Base-by-base conservation (phyloP, 139 green algal species). In the Micromonas pusilla region DNA sequence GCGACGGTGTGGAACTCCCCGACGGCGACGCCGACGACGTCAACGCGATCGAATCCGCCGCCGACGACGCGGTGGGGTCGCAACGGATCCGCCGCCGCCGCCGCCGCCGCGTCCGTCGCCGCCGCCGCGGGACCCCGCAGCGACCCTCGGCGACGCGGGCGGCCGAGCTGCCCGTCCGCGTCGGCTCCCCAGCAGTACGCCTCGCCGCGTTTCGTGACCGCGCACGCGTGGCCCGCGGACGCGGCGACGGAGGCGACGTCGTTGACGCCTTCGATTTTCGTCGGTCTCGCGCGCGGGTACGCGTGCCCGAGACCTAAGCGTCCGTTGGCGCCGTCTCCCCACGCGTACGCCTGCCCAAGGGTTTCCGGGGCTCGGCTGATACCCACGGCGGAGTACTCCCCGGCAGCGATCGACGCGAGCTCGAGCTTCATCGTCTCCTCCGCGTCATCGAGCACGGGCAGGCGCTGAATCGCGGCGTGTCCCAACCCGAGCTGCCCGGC, bases 171-270 rank as follows among this genome's bases (percentile, higher is more conserved):
- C 3, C 83, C 79, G 9, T 63, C 65, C 52, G 73, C 20, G 79
- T 92, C 87, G 53, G 67, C 38, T 34, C 89, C 89, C 87, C 87
- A 93, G 0, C 72, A 85, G 68, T 87, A 93, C 70, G 91, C 79
- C 20, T 70, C 63, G 2, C 88, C 89, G 38, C 85, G 81, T 0
- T 23, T 20, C 0, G 79, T 83, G 0, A 93, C 73, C 21, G 82
- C 87, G n/a, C 87, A 77, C 2, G 80, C 88, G 83, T 91, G 87
- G 1, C 32, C 66, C 25, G 52, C 20, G 9, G 16, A n/a, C 28
- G 52, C 72, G 53, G 52, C 72, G 54, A 78, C 19, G 23, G 30
- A 25, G 21, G 5, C 19, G 70, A 76, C 16, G 25, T 64, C 4
- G 3, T 32, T 39, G 28, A 72, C 3, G 2, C 13, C n/a, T 21